These are phyloP conservation scores for Cystobasidium sp. DNA, from an alignment of 1,284 basidiomycete species.

Conservation along the genomic window DNA sequence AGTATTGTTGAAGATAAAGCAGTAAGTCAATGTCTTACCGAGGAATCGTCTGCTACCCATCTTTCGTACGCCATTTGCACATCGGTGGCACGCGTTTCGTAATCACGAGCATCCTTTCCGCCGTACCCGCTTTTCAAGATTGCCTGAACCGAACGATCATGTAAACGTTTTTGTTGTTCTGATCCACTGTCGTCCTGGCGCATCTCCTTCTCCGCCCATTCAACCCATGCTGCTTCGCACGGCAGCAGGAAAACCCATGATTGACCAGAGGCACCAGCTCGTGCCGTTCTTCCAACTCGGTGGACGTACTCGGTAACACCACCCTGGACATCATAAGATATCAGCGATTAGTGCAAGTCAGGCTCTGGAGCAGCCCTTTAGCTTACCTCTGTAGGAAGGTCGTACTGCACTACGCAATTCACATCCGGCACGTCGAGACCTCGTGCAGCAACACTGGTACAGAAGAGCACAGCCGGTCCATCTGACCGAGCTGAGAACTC, in stretches of 20 bases:
- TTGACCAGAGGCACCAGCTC: conserved; percentile 83
- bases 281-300: conserved; percentile 93
- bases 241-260: conserved; percentile 91
- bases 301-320: conserved; percentile 97
- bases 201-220: conserved; percentile 83
- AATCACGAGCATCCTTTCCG: conserved; percentile 71
- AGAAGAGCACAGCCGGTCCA: conserved; percentile 73
- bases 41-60: conserved; percentile 79
- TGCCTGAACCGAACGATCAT: conserved; percentile 69
- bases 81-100: conserved; percentile 89
- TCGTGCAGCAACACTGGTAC: conserved; percentile 95
- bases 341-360: not conserved
- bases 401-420: conserved; percentile 91
- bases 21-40: conserved; percentile 62
- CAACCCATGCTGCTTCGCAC: conserved; percentile 83
- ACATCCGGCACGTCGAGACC: conserved; percentile 97
- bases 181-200: conserved; percentile 51
- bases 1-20: too few relatives aligned
- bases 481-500: conserved; percentile 67
- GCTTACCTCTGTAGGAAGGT: conserved; percentile 82
- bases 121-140: conserved; percentile 83
- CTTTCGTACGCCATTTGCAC: conserved; percentile 93
- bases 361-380: not conserved
- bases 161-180: conserved; percentile 60
- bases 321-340: conserved; percentile 59